Conservation (phyloP, 1,284 basidiomycete genomes). For the Calocybe gambosa region DNA sequence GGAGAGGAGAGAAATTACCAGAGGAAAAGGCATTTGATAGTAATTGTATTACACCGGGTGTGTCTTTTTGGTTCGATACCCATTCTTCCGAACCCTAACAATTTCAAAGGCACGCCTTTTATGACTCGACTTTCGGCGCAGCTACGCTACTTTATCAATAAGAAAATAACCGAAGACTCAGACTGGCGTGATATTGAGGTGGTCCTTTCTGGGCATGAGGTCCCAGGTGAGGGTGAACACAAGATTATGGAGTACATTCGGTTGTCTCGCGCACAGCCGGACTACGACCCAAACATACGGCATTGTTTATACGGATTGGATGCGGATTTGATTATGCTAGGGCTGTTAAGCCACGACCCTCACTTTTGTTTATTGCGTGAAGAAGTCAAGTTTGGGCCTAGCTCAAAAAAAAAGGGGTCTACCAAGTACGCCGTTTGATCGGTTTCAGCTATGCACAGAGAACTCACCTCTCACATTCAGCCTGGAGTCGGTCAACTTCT, state of each 20-base stretch:
- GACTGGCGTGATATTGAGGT: constrained; percentile 92
- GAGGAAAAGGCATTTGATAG: constrained; percentile 96
- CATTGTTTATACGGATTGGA: constrained; percentile 99
- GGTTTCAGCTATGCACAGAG: neutral
- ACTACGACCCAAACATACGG: constrained; percentile 89
- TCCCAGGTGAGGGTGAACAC: constrained; percentile 98
- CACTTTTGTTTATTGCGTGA: constrained; percentile 97
- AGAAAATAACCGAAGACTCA: constrained; percentile 93
- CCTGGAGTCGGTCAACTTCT: constrained; percentile 88
- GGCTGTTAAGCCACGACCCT: constrained; percentile 94
- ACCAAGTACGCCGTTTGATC: constrained; percentile 45
- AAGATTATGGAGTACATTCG: constrained; percentile 99
- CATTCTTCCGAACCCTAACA: neutral
- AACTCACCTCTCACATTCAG: constrained; percentile 29
- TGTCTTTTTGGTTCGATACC: constrained; percentile 21
- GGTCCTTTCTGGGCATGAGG: constrained; percentile 96
- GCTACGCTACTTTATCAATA: constrained; percentile 93
- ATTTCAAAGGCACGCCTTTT: constrained; percentile 78
- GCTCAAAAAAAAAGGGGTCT: constrained; percentile 64
- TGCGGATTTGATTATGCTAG: constrained; percentile 98
- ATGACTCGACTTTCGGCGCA: constrained; percentile 91
- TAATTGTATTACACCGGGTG: constrained; percentile 98
- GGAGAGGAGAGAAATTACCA: constrained; percentile 88
- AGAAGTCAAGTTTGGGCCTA: constrained; percentile 95
- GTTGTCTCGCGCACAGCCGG: constrained; percentile 87